Evolutionary conservation across 1,284 basidiomycete species (phyloP), one percentile per base, ranked within the genome.

Genomic region (Ustilago hordei): DNA sequence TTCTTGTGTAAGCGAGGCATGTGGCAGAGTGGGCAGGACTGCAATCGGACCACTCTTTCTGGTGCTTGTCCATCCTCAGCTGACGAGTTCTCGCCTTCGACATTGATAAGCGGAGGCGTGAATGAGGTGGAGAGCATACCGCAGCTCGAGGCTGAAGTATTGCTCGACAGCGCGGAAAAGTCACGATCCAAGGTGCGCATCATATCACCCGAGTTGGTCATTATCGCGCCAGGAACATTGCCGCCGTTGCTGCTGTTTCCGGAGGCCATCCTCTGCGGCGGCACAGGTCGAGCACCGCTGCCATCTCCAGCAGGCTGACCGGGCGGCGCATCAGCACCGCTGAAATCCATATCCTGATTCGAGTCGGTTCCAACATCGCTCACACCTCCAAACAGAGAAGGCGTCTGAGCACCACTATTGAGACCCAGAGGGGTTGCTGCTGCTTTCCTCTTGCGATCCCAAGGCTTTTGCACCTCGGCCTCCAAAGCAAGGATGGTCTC

Each of bases 1-100:
- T 94, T 95, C 59, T 91, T 90, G 83, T 90, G 92, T 71, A 98
- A 85, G 41, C 95, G 89, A 1, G 94, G 92, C 38, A 94, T 91
- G 86, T 95, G 95, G 84, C 96, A 99, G 47, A 99, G 87, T 0
- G 97, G 96, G 83, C 96, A 99, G 60, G 91, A 92, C 88, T 93
- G 93, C 81, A 98, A 91, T 82, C 96, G 97, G 88, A 98, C 96
- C 12, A 99, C 91, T 13, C 95, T 91, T 86, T 98, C 95, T 4
- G 75, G 68, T 31, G 64, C 41, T 17, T 41, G 17, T 1, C 45
- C 31, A 9, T 73, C 75, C 17, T 66, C 66, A 52, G 55, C 23
- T 13, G 47, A 39, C 8, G 57, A 45, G 36, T 19, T 32, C 34
- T 56, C 55, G 41, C 56, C 61, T 38, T 72, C 68, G 48, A 71